phyloP scores from a whole-genome alignment of 805 yeast genomes.

The Yamadazyma tumulicola region DNA sequence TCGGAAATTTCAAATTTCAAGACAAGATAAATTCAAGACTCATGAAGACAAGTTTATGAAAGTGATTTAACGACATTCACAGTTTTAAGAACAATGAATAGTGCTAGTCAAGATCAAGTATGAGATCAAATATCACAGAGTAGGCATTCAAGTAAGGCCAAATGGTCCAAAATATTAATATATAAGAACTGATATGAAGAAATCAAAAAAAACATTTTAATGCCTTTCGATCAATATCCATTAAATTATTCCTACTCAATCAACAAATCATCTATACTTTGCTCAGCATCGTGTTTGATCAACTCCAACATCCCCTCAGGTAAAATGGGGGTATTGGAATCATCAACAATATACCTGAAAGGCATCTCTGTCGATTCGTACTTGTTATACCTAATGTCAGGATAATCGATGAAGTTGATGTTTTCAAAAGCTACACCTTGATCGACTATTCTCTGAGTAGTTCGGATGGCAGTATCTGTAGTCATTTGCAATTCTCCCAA shows the following conservation, averaged over 20 bases:
- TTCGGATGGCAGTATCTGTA: constrained; percentile 94
- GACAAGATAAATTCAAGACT: too few species aligned
- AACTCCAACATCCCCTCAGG: constrained; percentile 90
- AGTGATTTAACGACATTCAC: too few species aligned
- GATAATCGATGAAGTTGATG: constrained; percentile 85
- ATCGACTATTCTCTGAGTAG: constrained; percentile 77
- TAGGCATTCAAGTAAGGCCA: too few species aligned
- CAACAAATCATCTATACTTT: constrained; percentile 69
- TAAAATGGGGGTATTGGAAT: constrained; percentile 66
- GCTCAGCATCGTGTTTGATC: constrained; percentile 82
- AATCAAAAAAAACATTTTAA: background rate
- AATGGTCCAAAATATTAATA: too few species aligned
- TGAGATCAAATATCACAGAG: too few species aligned
- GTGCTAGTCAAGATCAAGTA: too few species aligned
- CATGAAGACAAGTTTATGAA: too few species aligned
- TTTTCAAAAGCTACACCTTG: constrained; percentile 57
- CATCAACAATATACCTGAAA: constrained; percentile 77
- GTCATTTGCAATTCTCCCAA: constrained; percentile 92
- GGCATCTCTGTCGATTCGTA: constrained; percentile 98
- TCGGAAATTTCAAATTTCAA: too few species aligned
- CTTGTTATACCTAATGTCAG: constrained; percentile 84
- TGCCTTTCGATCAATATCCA: background rate
- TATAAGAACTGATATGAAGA: background rate
- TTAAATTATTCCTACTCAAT: constrained; percentile 4
- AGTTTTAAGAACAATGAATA: too few species aligned